Base-by-base conservation (phyloP, 495 filamentous ascomycete genomes). In the Hypoxylon trugodes region DNA sequence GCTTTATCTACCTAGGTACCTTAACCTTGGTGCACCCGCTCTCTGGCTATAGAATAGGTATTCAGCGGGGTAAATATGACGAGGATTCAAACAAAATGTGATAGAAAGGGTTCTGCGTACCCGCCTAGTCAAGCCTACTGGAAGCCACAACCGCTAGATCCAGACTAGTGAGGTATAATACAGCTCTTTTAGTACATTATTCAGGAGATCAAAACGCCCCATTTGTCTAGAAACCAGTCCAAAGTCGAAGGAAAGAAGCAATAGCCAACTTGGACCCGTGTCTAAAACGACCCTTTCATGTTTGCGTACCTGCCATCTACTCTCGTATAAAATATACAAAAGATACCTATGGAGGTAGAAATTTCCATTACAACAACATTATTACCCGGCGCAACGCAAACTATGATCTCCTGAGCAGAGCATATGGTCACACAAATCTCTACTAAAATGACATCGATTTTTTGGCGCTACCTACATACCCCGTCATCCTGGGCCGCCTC, bases 101-200 rank as follows among this genome's bases (percentile, higher is more conserved):
- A 63, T 47, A 41, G 59, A 53, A 62, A 36, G 32, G 25, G 9
- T 47, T 37, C 26, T 45, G 46, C 41, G 53, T 53, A 35, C 38
- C 53, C 38, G 33, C 19, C 32, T 40, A 36, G 50, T 36, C 51
- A 60, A 61, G 63, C 63, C 56, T 41, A 61, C 25, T 35, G 47
- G 46, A 61, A 60, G 63, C 63, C 63, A 66, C 63, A 24, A 40
- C 63, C 57, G 57, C 63, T 58, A 5, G 42, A 61, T 46, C 51
- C 57, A 51, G 45, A 15, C 38, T 57, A 61, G 46, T 35, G 52
- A 52, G 52, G 51, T 40, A 40, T 16, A 30, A 40, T 16, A 30
- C 24, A 57, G n/a, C 21, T n/a, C 19, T 21, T 30, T 46, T 45
- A 12, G 9, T 35, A 30, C 32, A 13, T 12, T 33, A 32, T 28